Conservation (phyloP, 177 flowering plant species). For the Vitis hybrid region DNA sequence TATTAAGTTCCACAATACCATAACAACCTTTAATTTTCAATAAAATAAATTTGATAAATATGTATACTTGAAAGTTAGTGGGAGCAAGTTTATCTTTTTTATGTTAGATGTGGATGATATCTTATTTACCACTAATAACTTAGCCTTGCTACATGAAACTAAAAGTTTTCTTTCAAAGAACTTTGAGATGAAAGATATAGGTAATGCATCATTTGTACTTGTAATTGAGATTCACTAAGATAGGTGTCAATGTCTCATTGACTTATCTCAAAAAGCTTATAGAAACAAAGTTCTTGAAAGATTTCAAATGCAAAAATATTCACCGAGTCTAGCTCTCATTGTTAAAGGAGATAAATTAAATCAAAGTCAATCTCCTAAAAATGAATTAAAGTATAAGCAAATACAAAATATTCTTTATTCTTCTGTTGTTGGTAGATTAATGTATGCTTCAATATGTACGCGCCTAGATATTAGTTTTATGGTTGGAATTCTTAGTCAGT, state of each 20-base stretch:
- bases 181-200: no score
- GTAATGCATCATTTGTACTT: slow-evolving; percentile 3
- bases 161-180: no score
- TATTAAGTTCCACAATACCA: no score
- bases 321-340: neutral
- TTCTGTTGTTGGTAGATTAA: neutral
- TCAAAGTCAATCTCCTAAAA: slow-evolving; percentile 9
- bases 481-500: no score
- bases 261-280: slow-evolving; percentile 7
- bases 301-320: neutral
- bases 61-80: no score
- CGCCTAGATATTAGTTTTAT: slow-evolving; percentile 2
- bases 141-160: no score
- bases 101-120: no score
- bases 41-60: no score
- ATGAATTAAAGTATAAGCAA: slow-evolving; percentile 1
- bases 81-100: no score
- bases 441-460: slow-evolving; percentile 9
- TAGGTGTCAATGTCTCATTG: neutral
- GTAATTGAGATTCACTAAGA: slow-evolving; percentile 7
- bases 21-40: no score
- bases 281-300: slow-evolving; percentile 6
- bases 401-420: slow-evolving; percentile 8
- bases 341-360: neutral
- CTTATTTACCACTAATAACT: no score